phyloP scores from a whole-genome alignment of 1,139 yeast species.

The Suhomyces terraborum region DNA sequence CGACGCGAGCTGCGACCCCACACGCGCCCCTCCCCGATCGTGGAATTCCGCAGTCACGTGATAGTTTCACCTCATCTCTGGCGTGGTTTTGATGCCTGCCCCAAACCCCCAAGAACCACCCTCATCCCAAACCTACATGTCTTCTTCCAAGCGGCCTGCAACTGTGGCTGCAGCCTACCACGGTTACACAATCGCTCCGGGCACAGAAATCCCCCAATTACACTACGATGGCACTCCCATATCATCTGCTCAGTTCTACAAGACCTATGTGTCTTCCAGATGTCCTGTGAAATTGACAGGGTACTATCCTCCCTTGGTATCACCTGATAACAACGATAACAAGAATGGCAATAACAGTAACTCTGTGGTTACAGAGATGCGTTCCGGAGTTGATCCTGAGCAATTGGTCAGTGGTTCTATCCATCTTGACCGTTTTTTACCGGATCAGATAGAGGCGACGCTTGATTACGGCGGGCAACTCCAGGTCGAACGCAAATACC shows the following conservation, averaged over 20 bases:
- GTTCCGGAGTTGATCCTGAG: background rate
- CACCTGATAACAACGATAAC: background rate
- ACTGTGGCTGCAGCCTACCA: constrained; percentile 4
- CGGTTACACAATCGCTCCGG: constrained; percentile 4
- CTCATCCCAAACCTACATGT: constrained; percentile 1
- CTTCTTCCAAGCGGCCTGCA: constrained; percentile 2
- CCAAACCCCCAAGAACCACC: background rate
- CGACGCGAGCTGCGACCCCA: too few species aligned
- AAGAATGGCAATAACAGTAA: too few species aligned
- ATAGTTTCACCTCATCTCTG: background rate
- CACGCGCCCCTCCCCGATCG: background rate
- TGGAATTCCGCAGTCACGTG: background rate
- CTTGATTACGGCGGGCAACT: constrained; percentile 37
- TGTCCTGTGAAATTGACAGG: constrained; percentile 15
- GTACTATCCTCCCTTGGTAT: constrained; percentile 7
- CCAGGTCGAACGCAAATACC: constrained; percentile 56
- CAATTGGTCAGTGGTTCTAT: constrained; percentile 7
- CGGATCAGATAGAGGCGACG: constrained; percentile 35
- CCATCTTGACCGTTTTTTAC: constrained; percentile 32
- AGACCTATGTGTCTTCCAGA: constrained; percentile 12
- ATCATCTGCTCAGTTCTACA: constrained; percentile 9
- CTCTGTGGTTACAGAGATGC: too few species aligned
- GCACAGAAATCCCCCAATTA: constrained; percentile 2
- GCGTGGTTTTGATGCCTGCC: background rate
- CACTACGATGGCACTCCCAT: constrained; percentile 7